These are phyloP conservation scores for Mollisia scopiformis DNA, from an alignment of 2,329 filamentous ascomycete species.

Conservation along the genomic window DNA sequence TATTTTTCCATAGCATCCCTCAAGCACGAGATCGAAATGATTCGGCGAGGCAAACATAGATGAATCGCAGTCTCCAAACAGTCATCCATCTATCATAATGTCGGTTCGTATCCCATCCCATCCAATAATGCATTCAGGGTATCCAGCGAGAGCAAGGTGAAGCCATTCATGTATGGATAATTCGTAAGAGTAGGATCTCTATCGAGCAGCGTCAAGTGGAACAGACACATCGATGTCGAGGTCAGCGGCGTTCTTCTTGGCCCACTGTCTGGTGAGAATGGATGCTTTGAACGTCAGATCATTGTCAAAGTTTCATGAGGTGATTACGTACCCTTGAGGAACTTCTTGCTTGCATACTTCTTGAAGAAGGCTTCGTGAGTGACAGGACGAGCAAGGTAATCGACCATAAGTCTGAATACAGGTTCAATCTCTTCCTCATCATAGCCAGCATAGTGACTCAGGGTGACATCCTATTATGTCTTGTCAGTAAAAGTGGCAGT, in stretches of 20 bases:
- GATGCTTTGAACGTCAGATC: slow-evolving; percentile 64
- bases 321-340: slow-evolving; percentile 80
- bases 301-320: slow-evolving; percentile 2
- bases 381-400: slow-evolving; percentile 90
- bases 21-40: slow-evolving; percentile 21
- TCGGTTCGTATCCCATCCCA: slow-evolving; percentile 39
- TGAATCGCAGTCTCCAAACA: slow-evolving; percentile 23
- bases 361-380: slow-evolving; percentile 98
- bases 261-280: slow-evolving; percentile 89
- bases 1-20: slow-evolving; percentile 19
- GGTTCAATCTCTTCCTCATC: slow-evolving; percentile 90
- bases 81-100: slow-evolving; percentile 36
- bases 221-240: slow-evolving; percentile 52
- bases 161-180: slow-evolving; percentile 29
- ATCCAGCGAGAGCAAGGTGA: slow-evolving; percentile 33
- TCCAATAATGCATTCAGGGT: slow-evolving; percentile 37
- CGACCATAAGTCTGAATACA: slow-evolving; percentile 91
- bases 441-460: slow-evolving; percentile 92
- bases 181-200: slow-evolving; percentile 18
- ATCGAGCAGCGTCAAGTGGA: slow-evolving; percentile 35
- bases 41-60: slow-evolving; percentile 25
- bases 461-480: slow-evolving; percentile 74
- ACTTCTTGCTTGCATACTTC: slow-evolving; percentile 99
- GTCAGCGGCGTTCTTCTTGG: slow-evolving; percentile 72
- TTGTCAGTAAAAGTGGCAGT: slow-evolving; percentile 31